Evolutionary conservation across 1,284 basidiomycete genomes (phyloP), one percentile per base, ranked within the genome.

Genomic region (Austroboletus niveus): DNA sequence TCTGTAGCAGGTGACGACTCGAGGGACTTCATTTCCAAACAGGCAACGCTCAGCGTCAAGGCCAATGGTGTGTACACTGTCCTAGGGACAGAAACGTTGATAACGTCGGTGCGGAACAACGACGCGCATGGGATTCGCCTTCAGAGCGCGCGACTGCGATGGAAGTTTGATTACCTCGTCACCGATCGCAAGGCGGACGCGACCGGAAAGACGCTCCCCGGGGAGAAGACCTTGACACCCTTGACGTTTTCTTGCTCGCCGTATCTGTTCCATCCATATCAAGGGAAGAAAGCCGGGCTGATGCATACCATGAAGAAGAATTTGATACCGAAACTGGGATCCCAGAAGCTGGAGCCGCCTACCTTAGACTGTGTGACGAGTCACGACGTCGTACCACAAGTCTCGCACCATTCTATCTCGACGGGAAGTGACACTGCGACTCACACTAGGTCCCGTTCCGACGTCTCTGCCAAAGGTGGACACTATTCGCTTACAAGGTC

Each of bases 101-200:
- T 66, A 22, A 53, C 63, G 42, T 54, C 70, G 27, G 49, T 57
- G 48, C 14, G 60, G 35, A 53, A 52, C 42, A 39, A 46, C 45
- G 56, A 59, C 40, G 31, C 47, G 17, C 52, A 51, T 45, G 60
- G 57, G 44, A 49, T 43, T 48, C 50, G 55, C 53, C 38, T 52
- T 50, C 56, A 62, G 34, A 55, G 69, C 17, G 62, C 70, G 40
- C 79, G 76, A 51, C 69, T 87, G 12, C 71, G 72, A 22, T 92
- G 90, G 91, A 80, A 80, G 53, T 85, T 92, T 58, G 86, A 89
- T 53, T 93, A 93, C 63, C 62, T 83, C 29, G 85, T 92, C 10
- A 78, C 80, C 40, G 80, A 86, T 57, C 76, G 80, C 20, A 69
- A 72, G 39, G 68, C 72, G 22, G 74, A 79, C 22, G 62, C 65